phyloP scores from a whole-genome alignment of 768 basidiomycete species.

The Naganishia kalamii region DNA sequence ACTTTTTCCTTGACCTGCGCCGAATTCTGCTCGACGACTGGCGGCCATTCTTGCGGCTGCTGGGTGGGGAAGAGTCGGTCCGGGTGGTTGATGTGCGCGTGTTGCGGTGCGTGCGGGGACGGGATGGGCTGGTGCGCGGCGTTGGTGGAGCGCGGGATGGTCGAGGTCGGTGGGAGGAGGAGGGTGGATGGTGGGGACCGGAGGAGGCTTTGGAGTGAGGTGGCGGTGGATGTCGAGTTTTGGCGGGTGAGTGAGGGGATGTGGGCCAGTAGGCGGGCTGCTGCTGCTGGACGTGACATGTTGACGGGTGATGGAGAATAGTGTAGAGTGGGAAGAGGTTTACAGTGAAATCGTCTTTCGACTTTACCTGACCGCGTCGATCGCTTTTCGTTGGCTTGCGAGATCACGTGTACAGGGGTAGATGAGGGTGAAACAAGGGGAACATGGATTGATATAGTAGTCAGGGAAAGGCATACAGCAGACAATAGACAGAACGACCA shows the following conservation, averaged over 20 bases:
- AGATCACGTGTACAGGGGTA: no score
- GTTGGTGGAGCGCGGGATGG: background rate
- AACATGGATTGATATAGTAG: no score
- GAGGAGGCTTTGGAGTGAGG: constrained; percentile 6
- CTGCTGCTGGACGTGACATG: no score
- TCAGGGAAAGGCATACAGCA: no score
- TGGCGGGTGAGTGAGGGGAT: background rate
- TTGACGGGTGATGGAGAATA: no score
- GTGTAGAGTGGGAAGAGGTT: no score
- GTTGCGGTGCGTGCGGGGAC: constrained; percentile 20
- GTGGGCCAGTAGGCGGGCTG: background rate
- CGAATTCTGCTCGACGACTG: constrained; percentile 22
- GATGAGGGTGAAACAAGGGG: no score
- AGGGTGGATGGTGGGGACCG: background rate
- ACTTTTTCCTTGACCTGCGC: constrained; percentile 25
- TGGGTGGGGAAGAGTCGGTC: constrained; percentile 28
- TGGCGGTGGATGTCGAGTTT: background rate
- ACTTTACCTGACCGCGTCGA: no score
- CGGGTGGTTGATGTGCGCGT: constrained; percentile 37
- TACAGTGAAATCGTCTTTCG: no score
- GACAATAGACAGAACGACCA: no score
- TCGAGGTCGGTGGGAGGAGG: background rate
- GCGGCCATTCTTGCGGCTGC: constrained; percentile 14
- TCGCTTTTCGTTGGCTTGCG: no score
- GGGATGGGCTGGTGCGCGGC: background rate